These are phyloP conservation scores for Talaromyces sp. DNA, from an alignment of 2,329 filamentous ascomycete species.

Conservation along the genomic window DNA sequence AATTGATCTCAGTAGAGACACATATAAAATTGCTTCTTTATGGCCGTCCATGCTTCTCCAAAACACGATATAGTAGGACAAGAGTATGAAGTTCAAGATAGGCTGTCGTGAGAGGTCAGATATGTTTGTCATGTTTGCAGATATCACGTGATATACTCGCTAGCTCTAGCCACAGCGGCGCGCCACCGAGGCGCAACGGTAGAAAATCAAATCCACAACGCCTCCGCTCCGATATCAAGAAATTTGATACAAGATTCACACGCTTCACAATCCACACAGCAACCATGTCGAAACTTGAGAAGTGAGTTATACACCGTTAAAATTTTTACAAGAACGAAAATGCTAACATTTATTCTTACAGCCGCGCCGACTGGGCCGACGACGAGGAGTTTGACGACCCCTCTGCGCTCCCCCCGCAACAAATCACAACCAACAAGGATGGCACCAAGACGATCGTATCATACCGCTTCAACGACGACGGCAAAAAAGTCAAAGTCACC, in stretches of 20 bases:
- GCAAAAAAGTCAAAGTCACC: slow-evolving; percentile 95
- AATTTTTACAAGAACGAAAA: background rate
- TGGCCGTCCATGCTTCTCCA: background rate
- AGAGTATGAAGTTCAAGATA: background rate
- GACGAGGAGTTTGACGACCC: slow-evolving; percentile 83
- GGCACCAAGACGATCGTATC: slow-evolving; percentile 94
- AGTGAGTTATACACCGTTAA: slow-evolving; percentile 35
- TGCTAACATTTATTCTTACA: slow-evolving; percentile 28
- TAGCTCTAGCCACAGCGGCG: slow-evolving; percentile 33
- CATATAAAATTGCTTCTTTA: no score
- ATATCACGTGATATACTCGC: slow-evolving; percentile 25
- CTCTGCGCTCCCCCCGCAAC: slow-evolving; percentile 76
- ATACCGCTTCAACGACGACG: slow-evolving; percentile 85
- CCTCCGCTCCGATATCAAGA: slow-evolving; percentile 42
- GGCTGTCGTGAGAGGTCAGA: background rate
- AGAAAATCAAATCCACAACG: slow-evolving; percentile 45
- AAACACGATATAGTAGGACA: no score
- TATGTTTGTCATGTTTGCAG: slow-evolving; percentile 14
- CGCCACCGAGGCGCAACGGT: slow-evolving; percentile 34
- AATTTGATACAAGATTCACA: slow-evolving; percentile 36
- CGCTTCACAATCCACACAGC: slow-evolving; percentile 28
- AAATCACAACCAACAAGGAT: slow-evolving; percentile 95
- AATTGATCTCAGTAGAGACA: no score
- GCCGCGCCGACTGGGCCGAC: slow-evolving; percentile 87
- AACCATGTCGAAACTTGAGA: slow-evolving; percentile 50